Base-by-base conservation (phyloP, 805 yeast genomes). In the Candida nitratophila region DNA sequence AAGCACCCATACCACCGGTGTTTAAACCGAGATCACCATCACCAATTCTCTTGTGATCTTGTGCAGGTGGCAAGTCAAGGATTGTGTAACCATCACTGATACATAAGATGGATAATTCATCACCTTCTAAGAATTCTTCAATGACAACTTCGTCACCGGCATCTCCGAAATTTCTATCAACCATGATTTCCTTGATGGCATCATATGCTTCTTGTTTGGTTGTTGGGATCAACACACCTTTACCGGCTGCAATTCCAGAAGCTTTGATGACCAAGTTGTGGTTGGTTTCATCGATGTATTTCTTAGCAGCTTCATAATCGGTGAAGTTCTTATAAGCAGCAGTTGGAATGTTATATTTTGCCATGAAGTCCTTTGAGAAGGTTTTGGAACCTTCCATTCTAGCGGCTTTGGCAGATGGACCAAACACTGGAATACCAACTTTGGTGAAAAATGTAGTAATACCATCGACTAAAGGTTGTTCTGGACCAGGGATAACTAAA, bases 1-100 rank as follows among this genome's bases (percentile, higher is more conserved):
- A 93, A 8, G 98, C 96, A 51, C 99, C 99, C 99, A 93, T 93
- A 50, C 99, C 99, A 54, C 99, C 99, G 33, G 99, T 93, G 69
- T 93, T 93, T 50, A 91, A 74, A 22, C 99, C 99, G 34, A 80
- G 71, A 64, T 93, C 99, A 48, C 90, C 90, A 57, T 95, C 87
- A 44, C 95, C 95, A 53, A 85, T 76, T 64, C 99, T 82, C 71
- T 93, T 93, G 69, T 93, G 99, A 63, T 93, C 99, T 69, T 93
- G 99, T 24, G 98, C 96, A 38, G 98, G 86, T 37, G 99, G 99
- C 47, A 93, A 76, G 61, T 87, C 90, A 61, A 81, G 77, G 58
- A 81, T 83, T 11, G 95, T 79, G 71, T 93, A 91, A 45, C 99
- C 99, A 61, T 93, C 99, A 56, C 88, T 78, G 52, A 93, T 72